phyloP scores from a whole-genome alignment of 2,329 filamentous ascomycete genomes.

The Fusarium globosum region DNA sequence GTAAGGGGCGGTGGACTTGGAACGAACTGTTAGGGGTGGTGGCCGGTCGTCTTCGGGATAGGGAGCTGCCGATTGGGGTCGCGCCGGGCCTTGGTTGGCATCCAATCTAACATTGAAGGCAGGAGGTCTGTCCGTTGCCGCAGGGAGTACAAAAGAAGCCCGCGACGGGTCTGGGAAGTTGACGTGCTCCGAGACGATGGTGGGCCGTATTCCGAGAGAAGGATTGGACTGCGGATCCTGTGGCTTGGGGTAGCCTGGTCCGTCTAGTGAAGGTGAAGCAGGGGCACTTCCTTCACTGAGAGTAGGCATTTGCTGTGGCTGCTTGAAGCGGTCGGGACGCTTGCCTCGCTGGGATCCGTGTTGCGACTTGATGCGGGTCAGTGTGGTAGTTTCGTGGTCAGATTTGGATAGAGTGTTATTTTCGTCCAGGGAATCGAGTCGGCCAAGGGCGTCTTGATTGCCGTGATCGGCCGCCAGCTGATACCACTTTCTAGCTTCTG shows the following conservation, averaged over 20 bases:
- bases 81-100: conserved; percentile 45
- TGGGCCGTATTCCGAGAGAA: conserved; percentile 55
- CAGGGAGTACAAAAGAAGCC: conserved; percentile 49
- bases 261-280: conserved; percentile 44
- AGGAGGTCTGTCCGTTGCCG: conserved; percentile 53
- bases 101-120: conserved; percentile 65
- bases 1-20: conserved; percentile 70
- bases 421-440: conserved; percentile 85
- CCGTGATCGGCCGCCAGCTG: conserved; percentile 88
- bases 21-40: conserved; percentile 58
- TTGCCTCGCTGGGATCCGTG: conserved; percentile 75
- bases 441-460: conserved; percentile 85
- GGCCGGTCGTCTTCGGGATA: conserved; percentile 77
- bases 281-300: conserved; percentile 57
- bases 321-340: conserved; percentile 69
- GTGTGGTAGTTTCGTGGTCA: conserved; percentile 92
- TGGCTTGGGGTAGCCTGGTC: conserved; percentile 29
- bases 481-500: conserved; percentile 90
- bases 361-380: conserved; percentile 86
- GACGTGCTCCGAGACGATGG: conserved; percentile 52
- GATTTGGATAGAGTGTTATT: conserved; percentile 87
- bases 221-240: conserved; percentile 44
- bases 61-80: conserved; percentile 70
- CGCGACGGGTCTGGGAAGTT: conserved; percentile 62
- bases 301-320: conserved; percentile 60